Base-by-base conservation (phyloP, 768 basidiomycete genomes). In the Kondoa subrosea region DNA sequence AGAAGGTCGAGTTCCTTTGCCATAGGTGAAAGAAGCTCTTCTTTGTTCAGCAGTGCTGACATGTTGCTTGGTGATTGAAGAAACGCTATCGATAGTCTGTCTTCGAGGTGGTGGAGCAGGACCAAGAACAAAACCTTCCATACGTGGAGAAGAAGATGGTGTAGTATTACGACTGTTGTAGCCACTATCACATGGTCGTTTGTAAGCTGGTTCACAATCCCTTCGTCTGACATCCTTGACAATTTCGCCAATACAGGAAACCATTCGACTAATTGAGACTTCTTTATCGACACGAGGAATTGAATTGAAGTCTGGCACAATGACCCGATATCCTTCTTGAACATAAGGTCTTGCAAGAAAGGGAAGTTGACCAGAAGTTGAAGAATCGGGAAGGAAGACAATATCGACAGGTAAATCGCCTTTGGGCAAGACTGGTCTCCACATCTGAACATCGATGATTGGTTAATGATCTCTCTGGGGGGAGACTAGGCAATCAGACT, bases 241-340 rank as follows among this genome's bases (percentile, higher is more conserved):
- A 50, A 50, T 50, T 50, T 50, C 40, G 26, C 61, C 61, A 32
- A 32, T 32, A n/a, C 26, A 27, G n/a, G 30, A 3, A 12, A 63
- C 61, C 61, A 63, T 63, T 16, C 33, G 15, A 3, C 8, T 33
- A 32, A 63, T 32, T 16, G 26, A 31, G 61, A 63, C 30, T 27
- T 32, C 26, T 27, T 63, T 27, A 12, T 27, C 30, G 27, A 31
- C 29, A 3, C 30, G 15, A 27, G 15, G 61, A 12, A 63, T 17
- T 31, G 26, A 31, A 16, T 27, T 33, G 33, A 63, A 63, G 61
- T 32, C 33, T 17, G 61, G 61, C 17, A 63, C 33, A n/a, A 63
- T 17, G n/a, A 63, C 61, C 17, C 61, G 61, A 32, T 63, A 32
- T 14, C 61, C 61, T 17, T 27, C 16, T 32, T 27, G 16, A 16